Evolutionary conservation across 257 asterid species (phyloP), one percentile per base, ranked within the genome.

Genomic region (Nicotiana sylvestris): DNA sequence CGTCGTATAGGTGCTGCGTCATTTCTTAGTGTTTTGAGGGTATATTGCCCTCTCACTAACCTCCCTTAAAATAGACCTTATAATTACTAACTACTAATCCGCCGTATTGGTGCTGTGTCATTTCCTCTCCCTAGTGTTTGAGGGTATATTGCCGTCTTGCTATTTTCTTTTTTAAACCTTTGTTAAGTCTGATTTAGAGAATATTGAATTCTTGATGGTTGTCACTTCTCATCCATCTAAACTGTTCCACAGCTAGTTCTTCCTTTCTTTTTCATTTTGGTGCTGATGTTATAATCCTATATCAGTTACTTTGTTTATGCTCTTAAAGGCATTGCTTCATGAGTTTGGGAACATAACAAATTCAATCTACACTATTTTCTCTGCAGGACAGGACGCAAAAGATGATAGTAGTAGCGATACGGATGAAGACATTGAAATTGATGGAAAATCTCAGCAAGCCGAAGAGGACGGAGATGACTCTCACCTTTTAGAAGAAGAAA

Each of bases 311-410:
- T 25, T 72, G 37, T 12, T 43, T 72, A 72, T 72, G 61, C 61
- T 72, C 61, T 46, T 25, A 25, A 46, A 72, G 27, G 69, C 61
- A 15, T 58, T 30, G 67, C 17, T 56, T 78, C 51, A 35, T 58
- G 77, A 69, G 35, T 65, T 56, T 15, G 79, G 35, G 30, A n/a
- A 33, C 62, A 43, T 43, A 9, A 43, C 51, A 43, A 74, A 58
- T 57, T 12, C 12, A 79, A 49, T 17, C 15, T 64, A 77, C 78
- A 51, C 55, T 66, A 35, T 61, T 85, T 66, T 83, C 76, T 77
- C 90, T 93, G 98, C 90, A 95, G 98, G 81, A 72, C 85, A 60
- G 81, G 86, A 89, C 29, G 69, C 81, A 67, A 85, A 80, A 77
- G 85, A 64, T 67, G 88, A 83, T 56, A 87, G 83, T 77, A 86